Conservation (phyloP, 2,329 filamentous ascomycete genomes). For the Cytospora chrysosperma region DNA sequence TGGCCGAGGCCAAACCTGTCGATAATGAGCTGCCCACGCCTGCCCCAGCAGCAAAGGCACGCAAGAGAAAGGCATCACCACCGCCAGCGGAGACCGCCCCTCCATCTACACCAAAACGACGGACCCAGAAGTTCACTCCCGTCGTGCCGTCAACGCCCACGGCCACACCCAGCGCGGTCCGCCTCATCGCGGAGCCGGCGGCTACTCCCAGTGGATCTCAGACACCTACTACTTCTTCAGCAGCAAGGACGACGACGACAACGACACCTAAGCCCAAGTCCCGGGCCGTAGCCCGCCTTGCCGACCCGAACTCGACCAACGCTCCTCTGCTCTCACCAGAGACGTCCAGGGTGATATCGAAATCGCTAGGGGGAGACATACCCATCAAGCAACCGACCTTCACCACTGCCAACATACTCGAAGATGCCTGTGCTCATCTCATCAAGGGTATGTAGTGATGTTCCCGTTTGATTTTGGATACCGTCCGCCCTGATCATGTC, state of each 20-base stretch:
- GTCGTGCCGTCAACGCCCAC: slow-evolving; percentile 36
- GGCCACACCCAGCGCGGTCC: slow-evolving; percentile 46
- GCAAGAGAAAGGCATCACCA: slow-evolving; percentile 32
- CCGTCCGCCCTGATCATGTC: too few species aligned
- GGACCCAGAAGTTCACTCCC: slow-evolving; percentile 24
- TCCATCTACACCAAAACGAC: slow-evolving; percentile 33
- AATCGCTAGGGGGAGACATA: not conserved
- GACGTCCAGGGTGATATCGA: slow-evolving; percentile 54
- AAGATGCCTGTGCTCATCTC: slow-evolving; percentile 73
- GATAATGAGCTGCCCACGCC: slow-evolving; percentile 23
- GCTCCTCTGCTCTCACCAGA: slow-evolving; percentile 70
- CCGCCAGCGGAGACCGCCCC: slow-evolving; percentile 20
- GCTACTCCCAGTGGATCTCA: not conserved
- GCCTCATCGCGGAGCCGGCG: slow-evolving; percentile 39
- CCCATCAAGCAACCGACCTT: slow-evolving; percentile 24
- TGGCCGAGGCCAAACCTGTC: slow-evolving; percentile 24
- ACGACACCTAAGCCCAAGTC: slow-evolving; percentile 38
- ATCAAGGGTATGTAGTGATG: slow-evolving; percentile 43
- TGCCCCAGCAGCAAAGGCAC: slow-evolving; percentile 21
- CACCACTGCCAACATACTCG: slow-evolving; percentile 72
- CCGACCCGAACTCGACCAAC: slow-evolving; percentile 64
- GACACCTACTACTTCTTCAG: slow-evolving; percentile 17
- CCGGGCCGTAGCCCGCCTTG: slow-evolving; percentile 52
- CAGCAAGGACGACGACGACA: not conserved
- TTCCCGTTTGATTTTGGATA: too few species aligned